Evolutionary conservation across 306 rosid species (phyloP).

Genomic region (apple (Malus domestica)): ASM211411v1 NC_041794.1:4584501-4585000

Average conservation of each 20-base stretch:
- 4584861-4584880: neutral
- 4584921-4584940: neutral
- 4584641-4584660: constrained; percentile 59
- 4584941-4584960: neutral
- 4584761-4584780: constrained; percentile 17
- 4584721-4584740: constrained; percentile 35
- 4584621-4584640: constrained; percentile 16
- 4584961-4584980: neutral
- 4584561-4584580: neutral
- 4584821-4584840: constrained; percentile 69
- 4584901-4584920: neutral
- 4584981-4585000: neutral
- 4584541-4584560: constrained; percentile 17
- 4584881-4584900: neutral
- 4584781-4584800: constrained; percentile 32
- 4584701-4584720: constrained; percentile 25
- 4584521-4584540: constrained; percentile 18
- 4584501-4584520: neutral
- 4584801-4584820: constrained; percentile 62
- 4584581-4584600: neutral
- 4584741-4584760: constrained; percentile 92
- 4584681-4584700: constrained; percentile 54
- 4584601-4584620: neutral
- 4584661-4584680: constrained; percentile 84
- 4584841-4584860: constrained; percentile 37